Evolutionary conservation across 805 yeast genomes (phyloP), one percentile per base, ranked within the genome.

Genomic region (Lipomyces sp.): DNA sequence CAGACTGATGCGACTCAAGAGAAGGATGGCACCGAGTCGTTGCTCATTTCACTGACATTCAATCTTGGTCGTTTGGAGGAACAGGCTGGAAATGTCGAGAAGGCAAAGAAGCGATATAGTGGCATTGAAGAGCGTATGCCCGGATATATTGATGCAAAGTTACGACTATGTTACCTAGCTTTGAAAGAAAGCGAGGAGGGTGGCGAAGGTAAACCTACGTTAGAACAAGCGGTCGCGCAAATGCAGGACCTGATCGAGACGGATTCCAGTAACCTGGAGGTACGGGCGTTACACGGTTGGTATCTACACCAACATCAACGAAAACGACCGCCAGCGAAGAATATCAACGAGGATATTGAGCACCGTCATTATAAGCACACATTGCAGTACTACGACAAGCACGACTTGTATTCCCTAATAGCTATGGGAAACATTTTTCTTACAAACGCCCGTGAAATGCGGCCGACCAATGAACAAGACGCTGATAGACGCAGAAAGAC

Each of bases 251-350:
- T 95, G 3, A 77, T 94, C 60, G 77, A 79, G 2, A 77, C 81
- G 13, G 81, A 85, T 67, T 83, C 86, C 0, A 84, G 86, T 8
- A 85, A 91, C 74, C 79, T 92, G 67, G 97, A 93, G 75, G 87
- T 91, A 1, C 87, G 99, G 69, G 89, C 98, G 0, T 90, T 95
- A 72, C 91, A 90, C 76, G 95, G 96, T 39, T 95, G 98, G 98
- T 91, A 86, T 74, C 80, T 92, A 71, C 83, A 84, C 66, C 73
- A 80, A 34, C 71, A 72, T 34, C 74, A 76, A 62, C 70, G 73
- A 10, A 66, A 66, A 6, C 73, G 74, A 8, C 66, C 75, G 24
- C 67, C 71, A 53, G 34, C 66, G 32, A 81, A 78, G 67, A 85
- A 84, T 66, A 83, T 83, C 74, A 87, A 89, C 37, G 84, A 82